Evolutionary conservation across 2,329 filamentous ascomycete species (phyloP).

Genomic region (Emergomyces orientalis): DNA sequence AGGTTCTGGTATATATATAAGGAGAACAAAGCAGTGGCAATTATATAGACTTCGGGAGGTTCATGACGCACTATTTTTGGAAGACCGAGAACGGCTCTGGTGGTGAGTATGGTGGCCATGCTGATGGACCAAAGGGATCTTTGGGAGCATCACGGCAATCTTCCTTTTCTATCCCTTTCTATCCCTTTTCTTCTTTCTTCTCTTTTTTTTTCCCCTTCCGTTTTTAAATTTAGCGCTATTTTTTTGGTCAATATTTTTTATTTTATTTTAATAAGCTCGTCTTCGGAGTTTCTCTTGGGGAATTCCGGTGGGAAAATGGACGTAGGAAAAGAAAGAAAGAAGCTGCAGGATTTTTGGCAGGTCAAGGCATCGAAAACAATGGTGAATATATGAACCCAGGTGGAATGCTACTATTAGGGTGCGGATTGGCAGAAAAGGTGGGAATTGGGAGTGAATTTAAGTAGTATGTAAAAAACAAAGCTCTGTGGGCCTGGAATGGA

Average conservation of each 20-base stretch:
- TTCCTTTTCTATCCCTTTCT: conserved; percentile 14
- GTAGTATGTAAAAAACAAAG: neutral
- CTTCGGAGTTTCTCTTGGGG: neutral
- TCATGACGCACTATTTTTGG: conserved; percentile 28
- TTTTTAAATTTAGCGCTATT: neutral
- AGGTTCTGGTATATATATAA: neutral
- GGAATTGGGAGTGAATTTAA: neutral
- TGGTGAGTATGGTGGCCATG: conserved; percentile 24
- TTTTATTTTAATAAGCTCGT: neutral
- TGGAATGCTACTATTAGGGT: neutral
- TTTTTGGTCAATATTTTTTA: neutral
- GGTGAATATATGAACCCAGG: neutral
- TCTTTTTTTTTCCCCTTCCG: neutral
- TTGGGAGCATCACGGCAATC: conserved; percentile 22
- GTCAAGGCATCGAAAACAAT: neutral
- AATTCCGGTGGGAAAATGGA: neutral
- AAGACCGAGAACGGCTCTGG: conserved; percentile 20
- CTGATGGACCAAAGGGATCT: conserved; percentile 16
- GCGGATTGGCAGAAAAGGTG: neutral
- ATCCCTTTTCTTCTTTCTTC: neutral
- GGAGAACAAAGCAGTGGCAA: conserved; percentile 5
- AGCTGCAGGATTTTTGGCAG: neutral
- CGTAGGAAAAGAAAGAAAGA: neutral
- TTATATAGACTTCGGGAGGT: neutral
- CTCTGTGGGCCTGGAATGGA: neutral